Conservation (phyloP, 805 yeast genomes). For the Cyberlindnera xishuangbannaensis region DNA sequence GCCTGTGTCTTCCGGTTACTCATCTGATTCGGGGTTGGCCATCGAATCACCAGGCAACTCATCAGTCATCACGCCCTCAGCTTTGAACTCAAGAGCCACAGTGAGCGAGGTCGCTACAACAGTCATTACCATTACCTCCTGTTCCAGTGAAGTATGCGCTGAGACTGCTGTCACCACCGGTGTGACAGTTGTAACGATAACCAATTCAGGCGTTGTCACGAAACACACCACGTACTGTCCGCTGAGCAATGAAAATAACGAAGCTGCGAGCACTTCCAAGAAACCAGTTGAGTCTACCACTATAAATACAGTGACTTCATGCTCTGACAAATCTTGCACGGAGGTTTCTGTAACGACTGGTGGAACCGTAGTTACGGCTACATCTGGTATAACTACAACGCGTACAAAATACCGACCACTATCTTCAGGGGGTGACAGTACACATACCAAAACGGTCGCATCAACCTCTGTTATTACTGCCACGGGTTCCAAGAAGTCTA, state of each 20-base stretch:
- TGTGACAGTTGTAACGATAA: not conserved
- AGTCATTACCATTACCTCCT: not conserved
- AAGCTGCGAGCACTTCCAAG: not conserved
- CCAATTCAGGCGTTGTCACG: slow-evolving; percentile 1
- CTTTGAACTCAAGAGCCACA: not conserved
- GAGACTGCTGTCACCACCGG: not conserved
- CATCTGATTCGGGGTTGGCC: not conserved
- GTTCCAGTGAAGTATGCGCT: not conserved
- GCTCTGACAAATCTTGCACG: not conserved
- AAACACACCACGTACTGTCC: slow-evolving; percentile 4
- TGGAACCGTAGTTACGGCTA: not conserved
- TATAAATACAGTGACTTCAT: slow-evolving; percentile 1
- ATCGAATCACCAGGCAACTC: no score
- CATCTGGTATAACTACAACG: not conserved
- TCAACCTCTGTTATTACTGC: no score
- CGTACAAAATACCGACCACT: not conserved
- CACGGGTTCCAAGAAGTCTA: no score
- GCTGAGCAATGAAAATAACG: no score
- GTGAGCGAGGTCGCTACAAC: not conserved
- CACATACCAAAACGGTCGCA: not conserved
- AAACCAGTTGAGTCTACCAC: slow-evolving; percentile 2
- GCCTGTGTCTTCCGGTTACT: not conserved
- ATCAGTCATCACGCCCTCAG: not conserved
- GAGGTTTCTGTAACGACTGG: not conserved
- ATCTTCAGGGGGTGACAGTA: not conserved